These are phyloP conservation scores for Neophaeococcomyces aloes DNA, from an alignment of 2,329 filamentous ascomycete species.

Conservation along the genomic window DNA sequence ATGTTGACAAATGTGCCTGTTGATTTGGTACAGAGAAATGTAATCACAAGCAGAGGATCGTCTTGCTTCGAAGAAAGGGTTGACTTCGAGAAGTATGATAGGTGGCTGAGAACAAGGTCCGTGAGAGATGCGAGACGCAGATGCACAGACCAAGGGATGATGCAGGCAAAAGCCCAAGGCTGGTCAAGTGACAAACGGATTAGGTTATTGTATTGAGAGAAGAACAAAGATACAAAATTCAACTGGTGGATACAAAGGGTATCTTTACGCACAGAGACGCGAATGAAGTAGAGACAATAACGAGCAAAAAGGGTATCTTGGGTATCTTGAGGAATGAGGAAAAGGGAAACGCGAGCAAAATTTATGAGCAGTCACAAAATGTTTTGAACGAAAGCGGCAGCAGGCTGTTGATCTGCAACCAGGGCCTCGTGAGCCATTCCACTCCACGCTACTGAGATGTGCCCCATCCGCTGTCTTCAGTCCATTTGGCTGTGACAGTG, in stretches of 20 bases:
- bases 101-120: not conserved
- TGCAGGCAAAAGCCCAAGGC: slow-evolving; percentile 1
- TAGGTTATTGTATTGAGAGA: slow-evolving; percentile 4
- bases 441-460: not conserved
- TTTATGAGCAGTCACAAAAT: slow-evolving; percentile 20
- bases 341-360: slow-evolving; percentile 21
- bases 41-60: too few species aligned
- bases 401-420: slow-evolving; percentile 1
- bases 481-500: not conserved
- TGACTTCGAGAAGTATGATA: slow-evolving; percentile 27
- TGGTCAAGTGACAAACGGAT: slow-evolving; percentile 1
- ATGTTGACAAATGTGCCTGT: slow-evolving; percentile 40
- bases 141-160: slow-evolving; percentile 7
- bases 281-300: slow-evolving; percentile 21
- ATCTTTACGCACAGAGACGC: slow-evolving; percentile 10
- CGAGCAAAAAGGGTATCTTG: slow-evolving; percentile 11
- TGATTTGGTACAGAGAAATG: too few species aligned
- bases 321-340: slow-evolving; percentile 16
- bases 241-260: slow-evolving; percentile 1
- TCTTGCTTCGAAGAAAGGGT: too few species aligned
- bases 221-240: slow-evolving; percentile 6
- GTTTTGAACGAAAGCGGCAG: slow-evolving; percentile 21
- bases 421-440: not conserved
- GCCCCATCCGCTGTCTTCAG: slow-evolving; percentile 3
- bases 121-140: not conserved